Evolutionary conservation across 805 yeast genomes (phyloP).

Genomic region (Wickerhamomyces mucosus): DNA sequence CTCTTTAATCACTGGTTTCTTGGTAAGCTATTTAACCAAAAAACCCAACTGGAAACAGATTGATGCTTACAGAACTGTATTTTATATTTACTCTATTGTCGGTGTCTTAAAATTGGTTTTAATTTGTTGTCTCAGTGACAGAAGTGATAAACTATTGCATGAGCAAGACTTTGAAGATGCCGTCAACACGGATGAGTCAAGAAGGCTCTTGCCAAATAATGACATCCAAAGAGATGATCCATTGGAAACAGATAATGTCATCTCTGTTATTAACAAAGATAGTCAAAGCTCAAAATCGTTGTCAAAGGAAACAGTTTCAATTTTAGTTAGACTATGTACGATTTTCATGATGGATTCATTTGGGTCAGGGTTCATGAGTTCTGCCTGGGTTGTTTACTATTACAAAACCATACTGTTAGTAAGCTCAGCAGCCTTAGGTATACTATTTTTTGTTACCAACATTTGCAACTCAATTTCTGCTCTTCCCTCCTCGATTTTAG

Average conservation of each 20-base stretch:
- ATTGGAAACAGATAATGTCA: too few species aligned
- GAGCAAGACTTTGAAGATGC: not conserved
- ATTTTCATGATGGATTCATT: constrained; percentile 80
- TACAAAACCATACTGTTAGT: constrained; percentile 48
- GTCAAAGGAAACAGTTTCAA: constrained; percentile 32
- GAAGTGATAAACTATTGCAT: constrained; percentile 36
- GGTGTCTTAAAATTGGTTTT: constrained; percentile 43
- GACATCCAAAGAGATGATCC: not conserved
- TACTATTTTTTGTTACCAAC: constrained; percentile 56
- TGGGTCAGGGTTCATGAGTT: constrained; percentile 83
- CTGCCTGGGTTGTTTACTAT: constrained; percentile 83
- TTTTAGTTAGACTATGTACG: constrained; percentile 38
- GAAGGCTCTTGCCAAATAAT: not conserved
- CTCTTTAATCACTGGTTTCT: constrained; percentile 49
- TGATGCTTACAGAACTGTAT: constrained; percentile 47
- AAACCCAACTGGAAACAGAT: constrained; percentile 24
- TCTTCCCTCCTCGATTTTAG: constrained; percentile 64
- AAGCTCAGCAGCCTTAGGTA: constrained; percentile 52
- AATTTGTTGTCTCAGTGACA: constrained; percentile 39
- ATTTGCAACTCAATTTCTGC: constrained; percentile 59
- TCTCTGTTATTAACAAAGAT: constrained; percentile 4
- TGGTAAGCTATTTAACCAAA: constrained; percentile 36
- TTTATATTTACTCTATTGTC: constrained; percentile 43
- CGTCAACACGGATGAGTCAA: too few species aligned
- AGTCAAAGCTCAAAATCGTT: constrained; percentile 5